Base-by-base conservation (phyloP, 495 filamentous ascomycete species). In the Chaetomium tenue region DNA sequence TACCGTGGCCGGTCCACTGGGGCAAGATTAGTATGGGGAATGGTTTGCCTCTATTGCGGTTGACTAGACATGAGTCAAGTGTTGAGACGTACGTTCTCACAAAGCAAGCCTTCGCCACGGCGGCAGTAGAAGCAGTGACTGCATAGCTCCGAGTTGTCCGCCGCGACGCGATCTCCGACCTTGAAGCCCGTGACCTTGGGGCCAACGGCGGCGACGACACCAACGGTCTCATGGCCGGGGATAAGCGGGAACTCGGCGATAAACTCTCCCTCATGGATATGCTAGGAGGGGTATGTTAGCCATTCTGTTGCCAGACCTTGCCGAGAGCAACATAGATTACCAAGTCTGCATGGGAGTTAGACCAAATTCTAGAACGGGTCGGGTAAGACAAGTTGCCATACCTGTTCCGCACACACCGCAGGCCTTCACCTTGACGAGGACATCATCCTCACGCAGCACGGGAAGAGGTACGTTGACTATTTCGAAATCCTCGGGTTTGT, bases 91-190 rank as follows among this genome's bases (percentile, higher is more conserved):
- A 60, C 58, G 73, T 89, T 78, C 76, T 91, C 88, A 70, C 88
- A 91, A 60, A 89, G 83, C 37, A 91, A 75, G 52, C 84, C 82
- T 63, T 89, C 79, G 37, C 88, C 88, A 53, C 85, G 84, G 60
- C 87, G 85, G 74, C 87, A 91, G 78, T 90, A 89, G 81, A 88
- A 89, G 76, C 88, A 91, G 66, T 85, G 81, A 33, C 83, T 82
- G 78, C 88, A 91, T 30, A 89, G 83, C 75, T 90, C 88, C 9
- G 80, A 82, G 70, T 84, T 84, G 61, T 82, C 79, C 23, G 78
- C 80, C 25, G 84, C 84, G 15, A 89, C 87, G 66, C 87, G 84
- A 61, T 91, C 87, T 23, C 88, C 87, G 64, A 89, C 63, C 40
- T 79, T 62, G 76, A 91, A 89, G 58, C 77, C 83, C 66, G 84